Base-by-base conservation (phyloP, 2,329 filamentous ascomycete species). In the Pyrenophora tritici-repentis region DNA sequence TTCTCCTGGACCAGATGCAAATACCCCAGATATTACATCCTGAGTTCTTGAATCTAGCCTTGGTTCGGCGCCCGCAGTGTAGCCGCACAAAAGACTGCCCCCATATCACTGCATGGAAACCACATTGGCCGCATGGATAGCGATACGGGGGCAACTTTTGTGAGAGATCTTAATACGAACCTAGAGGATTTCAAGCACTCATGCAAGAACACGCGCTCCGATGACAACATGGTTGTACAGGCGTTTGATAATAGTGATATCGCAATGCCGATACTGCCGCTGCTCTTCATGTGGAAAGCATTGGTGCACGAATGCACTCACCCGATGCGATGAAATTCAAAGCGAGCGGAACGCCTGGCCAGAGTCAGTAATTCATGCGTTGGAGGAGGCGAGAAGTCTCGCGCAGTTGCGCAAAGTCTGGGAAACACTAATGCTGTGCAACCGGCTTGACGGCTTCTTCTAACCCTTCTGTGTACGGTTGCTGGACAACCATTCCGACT, bases 301-400 rank as follows among this genome's bases (percentile, higher is more conserved):
- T 53, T 49, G 67, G 68, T 70, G 72, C 72, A 61, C 54, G 54
- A 50, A 56, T 74, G 67, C 75, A 93, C 90, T 93, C 86, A 94
- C 90, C 89, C 79, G 89, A 90, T 74, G 90, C 90, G 78, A 94
- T 89, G 79, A 94, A 94, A 78, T 94, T 94, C 71, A 94, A 81
- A 74, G 90, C 89, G 75, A 94, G 79, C 64, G 90, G 90, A 60
- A 91, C 78, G 61, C 88, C 90, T 94, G 66, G 17, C 53, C 26
- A 46, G 17, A 37, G 67, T 76, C 53, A 62, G 56, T 22, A 3
- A 39, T 9, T 18, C n/a, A n/a, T 38, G 17, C 8, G n/a, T 37
- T 8, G 29, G 9, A 4, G 13, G n/a, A 34, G 6, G 14, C 17
- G 14, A 29, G 31, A 34, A 24, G 14, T 36, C 37, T 37, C 33